Base-by-base conservation (phyloP, 768 basidiomycete genomes). In the Tulasnella sp. region DNA sequence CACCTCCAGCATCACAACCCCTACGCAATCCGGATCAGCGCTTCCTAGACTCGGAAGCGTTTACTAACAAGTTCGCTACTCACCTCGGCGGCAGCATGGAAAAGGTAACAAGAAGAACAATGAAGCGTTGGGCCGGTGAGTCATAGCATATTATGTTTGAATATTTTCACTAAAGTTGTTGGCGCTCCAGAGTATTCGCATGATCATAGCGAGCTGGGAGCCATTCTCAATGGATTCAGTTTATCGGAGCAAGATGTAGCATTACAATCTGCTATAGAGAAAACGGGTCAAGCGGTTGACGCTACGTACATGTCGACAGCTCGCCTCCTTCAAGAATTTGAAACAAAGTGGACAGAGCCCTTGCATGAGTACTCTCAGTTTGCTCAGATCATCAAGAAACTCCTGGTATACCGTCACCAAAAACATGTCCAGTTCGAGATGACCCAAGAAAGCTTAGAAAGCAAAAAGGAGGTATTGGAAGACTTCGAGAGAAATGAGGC, bases 341-440 rank as follows among this genome's bases (percentile, higher is more conserved):
- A 98, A 64, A 80, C 89, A 64, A 83, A 81, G 60, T 95, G 89
- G 76, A 88, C 89, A 25, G 95, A 99, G 62, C 95, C 95, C 6
- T 67, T 98, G 43, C 87, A 93, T 59, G 92, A 96, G 63, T 98
- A 98, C 65, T 69, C 81, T 48, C 95, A 98, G 65, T 99, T 98
- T 63, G 88, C 86, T 10, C 70, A 74, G 16, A 92, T 96, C 61
- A 98, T 99, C 69, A 92, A 89, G 73, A 85, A 85, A 61, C 70
- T 98, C 29, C 78, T 99, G 41, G 79, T 79, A 0, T 99, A 92
- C 67, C 85, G 95, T 37, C 93, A 98, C 63, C 90, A 92, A 67
- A 98, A 98, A 67, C 91, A 99, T 56, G 84, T 91, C 6, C 95
- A 99, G 64, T 92, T 83, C 61, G 95, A 99, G 67, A 85, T 95